Evolutionary conservation across 805 yeast species (phyloP).

Genomic region (Hanseniaspora valbyensis): DNA sequence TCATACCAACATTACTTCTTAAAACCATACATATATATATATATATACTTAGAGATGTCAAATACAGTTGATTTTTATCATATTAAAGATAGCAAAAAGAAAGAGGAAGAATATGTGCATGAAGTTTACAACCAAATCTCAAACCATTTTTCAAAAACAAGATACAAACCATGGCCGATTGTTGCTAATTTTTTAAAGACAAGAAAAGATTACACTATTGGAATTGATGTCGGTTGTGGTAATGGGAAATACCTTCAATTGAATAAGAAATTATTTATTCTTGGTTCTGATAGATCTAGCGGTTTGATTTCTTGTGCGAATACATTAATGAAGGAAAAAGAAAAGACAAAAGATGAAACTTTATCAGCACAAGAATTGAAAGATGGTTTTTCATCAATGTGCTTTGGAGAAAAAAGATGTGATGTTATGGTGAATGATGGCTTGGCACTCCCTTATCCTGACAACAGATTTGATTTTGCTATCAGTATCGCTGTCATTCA

Average conservation of each 20-base stretch:
- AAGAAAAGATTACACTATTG: slow-evolving; percentile 48
- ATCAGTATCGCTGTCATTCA: slow-evolving; percentile 92
- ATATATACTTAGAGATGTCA: background rate
- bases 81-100: slow-evolving; percentile 30
- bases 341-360: slow-evolving; percentile 1
- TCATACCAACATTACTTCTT: background rate
- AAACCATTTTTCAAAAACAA: slow-evolving; percentile 78
- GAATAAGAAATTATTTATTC: slow-evolving; percentile 52
- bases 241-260: slow-evolving; percentile 82
- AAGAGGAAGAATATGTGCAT: slow-evolving; percentile 75
- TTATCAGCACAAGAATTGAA: slow-evolving; percentile 16
- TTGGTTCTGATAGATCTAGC: slow-evolving; percentile 66
- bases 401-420: slow-evolving; percentile 19
- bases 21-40: background rate
- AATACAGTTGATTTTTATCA: slow-evolving; percentile 5
- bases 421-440: slow-evolving; percentile 79
- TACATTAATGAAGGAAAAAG: slow-evolving; percentile 25
- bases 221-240: slow-evolving; percentile 94
- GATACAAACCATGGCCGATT: slow-evolving; percentile 96
- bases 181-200: slow-evolving; percentile 57
- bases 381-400: slow-evolving; percentile 7
- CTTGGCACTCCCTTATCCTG: slow-evolving; percentile 46
- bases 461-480: slow-evolving; percentile 57
- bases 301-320: slow-evolving; percentile 59
- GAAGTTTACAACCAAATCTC: slow-evolving; percentile 91